Percentiles rank a stretch among this genome's conserved stretches.
Conservation (phyloP, 495 filamentous ascomycete genomes). For the Talaromyces stipitatus region DNA sequence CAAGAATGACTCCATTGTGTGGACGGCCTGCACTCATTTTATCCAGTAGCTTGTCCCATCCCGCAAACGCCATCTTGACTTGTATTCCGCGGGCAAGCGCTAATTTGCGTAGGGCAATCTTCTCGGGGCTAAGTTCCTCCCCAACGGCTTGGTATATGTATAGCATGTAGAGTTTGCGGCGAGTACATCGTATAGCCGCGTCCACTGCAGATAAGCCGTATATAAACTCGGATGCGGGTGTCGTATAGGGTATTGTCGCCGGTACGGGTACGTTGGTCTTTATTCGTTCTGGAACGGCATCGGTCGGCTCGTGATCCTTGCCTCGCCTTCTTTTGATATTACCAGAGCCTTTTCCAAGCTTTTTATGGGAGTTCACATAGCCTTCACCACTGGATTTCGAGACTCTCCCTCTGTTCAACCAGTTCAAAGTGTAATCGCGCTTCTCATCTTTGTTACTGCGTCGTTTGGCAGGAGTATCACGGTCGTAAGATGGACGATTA, state of each 20-base stretch:
- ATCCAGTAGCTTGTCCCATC: slow-evolving; percentile 60
- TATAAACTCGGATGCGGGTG: slow-evolving; percentile 82
- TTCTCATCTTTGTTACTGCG: slow-evolving; percentile 10
- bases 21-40: slow-evolving; percentile 77
- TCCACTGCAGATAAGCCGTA: slow-evolving; percentile 79
- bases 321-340: slow-evolving; percentile 1
- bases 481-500: too few relatives aligned
- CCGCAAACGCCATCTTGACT: slow-evolving; percentile 44
- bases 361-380: background rate
- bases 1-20: slow-evolving; percentile 86
- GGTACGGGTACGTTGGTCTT: slow-evolving; percentile 37
- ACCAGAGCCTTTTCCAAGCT: background rate
- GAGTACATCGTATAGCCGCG: slow-evolving; percentile 62
- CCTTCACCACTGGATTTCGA: background rate
- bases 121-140: slow-evolving; percentile 29
- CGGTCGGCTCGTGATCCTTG: slow-evolving; percentile 17
- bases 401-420: background rate
- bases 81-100: slow-evolving; percentile 49
- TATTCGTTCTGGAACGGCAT: slow-evolving; percentile 28
- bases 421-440: background rate
- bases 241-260: slow-evolving; percentile 66
- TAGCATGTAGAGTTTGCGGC: slow-evolving; percentile 73
- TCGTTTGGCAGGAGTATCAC: too few relatives aligned
- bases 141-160: slow-evolving; percentile 56
- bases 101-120: slow-evolving; percentile 46